phyloP scores from a whole-genome alignment of 768 basidiomycete genomes.

The Panaeolus cyanescens region DNA sequence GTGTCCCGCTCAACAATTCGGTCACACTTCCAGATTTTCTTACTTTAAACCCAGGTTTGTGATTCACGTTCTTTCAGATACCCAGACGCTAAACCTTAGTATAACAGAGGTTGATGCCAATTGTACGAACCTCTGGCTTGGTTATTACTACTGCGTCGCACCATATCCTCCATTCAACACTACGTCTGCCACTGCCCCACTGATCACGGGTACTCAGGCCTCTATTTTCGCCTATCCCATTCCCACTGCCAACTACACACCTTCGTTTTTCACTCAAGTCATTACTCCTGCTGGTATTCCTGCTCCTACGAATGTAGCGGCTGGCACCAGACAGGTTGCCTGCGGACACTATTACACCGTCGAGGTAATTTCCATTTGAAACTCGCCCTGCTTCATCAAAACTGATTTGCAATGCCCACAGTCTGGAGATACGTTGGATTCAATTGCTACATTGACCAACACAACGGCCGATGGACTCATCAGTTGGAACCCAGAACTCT shows the following conservation, averaged over 20 bases:
- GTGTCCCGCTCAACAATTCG: slow-evolving; percentile 12
- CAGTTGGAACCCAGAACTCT: slow-evolving; percentile 23
- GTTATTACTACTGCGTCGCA: slow-evolving; percentile 24
- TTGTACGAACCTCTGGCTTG: slow-evolving; percentile 24
- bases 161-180: slow-evolving; percentile 22
- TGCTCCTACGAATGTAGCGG: slow-evolving; percentile 18
- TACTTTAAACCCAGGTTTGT: slow-evolving; percentile 23
- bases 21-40: slow-evolving; percentile 22
- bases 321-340: slow-evolving; percentile 17
- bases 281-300: slow-evolving; percentile 18
- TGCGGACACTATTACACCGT: slow-evolving; percentile 20
- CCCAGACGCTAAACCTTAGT: neutral
- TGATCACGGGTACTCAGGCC: slow-evolving; percentile 5
- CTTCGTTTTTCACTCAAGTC: neutral
- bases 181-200: slow-evolving; percentile 7
- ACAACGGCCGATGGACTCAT: slow-evolving; percentile 13
- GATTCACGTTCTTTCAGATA: neutral
- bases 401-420: neutral
- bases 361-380: neutral
- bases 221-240: slow-evolving; percentile 9
- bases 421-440: slow-evolving; percentile 18
- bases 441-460: slow-evolving; percentile 14
- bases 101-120: slow-evolving; percentile 20
- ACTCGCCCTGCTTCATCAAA: no score
- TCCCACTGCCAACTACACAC: slow-evolving; percentile 12